Percentiles rank a stretch among this genome's conserved stretches.
Evolutionary conservation across 225 moss, liverwort and hornwort species (phyloP).

Genomic region (Bryoerythrophyllum caledonicum): DNA sequence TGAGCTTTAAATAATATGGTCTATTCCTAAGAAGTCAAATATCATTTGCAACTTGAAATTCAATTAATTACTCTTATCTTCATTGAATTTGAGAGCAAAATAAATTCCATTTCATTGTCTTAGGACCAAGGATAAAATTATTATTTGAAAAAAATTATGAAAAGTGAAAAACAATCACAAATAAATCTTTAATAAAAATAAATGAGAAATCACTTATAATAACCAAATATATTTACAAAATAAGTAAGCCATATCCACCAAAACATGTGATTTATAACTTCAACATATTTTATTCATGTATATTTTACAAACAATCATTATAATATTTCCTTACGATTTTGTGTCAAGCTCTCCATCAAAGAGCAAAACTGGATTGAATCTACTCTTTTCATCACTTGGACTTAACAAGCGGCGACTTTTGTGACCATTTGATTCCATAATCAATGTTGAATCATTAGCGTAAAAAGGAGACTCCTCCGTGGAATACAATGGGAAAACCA

Average conservation of each 20-base stretch:
- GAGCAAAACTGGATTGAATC: neutral
- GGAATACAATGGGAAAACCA: slow-evolving; percentile 1
- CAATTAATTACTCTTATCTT: neutral
- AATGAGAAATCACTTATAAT: no score
- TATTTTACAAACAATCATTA: neutral
- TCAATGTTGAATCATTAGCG: neutral
- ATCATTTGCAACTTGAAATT: neutral
- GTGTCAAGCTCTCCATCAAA: neutral
- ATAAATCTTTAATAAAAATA: no score
- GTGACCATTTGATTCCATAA: neutral
- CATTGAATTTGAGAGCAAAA: neutral
- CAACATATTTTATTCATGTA: no score
- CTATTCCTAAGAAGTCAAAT: neutral
- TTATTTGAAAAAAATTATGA: no score
- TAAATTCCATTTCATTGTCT: neutral
- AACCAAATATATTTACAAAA: no score
- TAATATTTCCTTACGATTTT: neutral
- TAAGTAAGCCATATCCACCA: no score
- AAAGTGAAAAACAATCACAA: no score
- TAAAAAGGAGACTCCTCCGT: neutral
- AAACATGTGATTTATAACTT: no score
- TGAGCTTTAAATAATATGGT: neutral
- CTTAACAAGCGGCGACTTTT: neutral
- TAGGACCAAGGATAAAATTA: no score
- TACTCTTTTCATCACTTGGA: neutral